A percentile compares a stretch with the other conserved stretches of the same genome.
These are phyloP conservation scores for Eimeria acervulina DNA, from an alignment of 169 alveolate species.

Conservation along the genomic window DNA sequence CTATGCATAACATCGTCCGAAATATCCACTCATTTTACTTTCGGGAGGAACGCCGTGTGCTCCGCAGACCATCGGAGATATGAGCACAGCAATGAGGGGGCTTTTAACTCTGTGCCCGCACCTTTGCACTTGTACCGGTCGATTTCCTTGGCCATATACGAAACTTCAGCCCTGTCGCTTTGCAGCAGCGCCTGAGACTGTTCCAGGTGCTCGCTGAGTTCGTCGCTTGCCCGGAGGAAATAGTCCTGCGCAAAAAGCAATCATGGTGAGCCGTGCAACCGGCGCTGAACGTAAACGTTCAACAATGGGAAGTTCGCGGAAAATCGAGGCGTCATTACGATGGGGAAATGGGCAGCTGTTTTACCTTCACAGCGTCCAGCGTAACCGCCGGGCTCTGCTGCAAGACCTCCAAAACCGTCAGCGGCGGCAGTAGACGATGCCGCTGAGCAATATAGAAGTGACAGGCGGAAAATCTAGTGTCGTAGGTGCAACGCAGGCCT, in stretches of 20 bases:
- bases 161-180: slow-evolving; percentile 73
- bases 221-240: slow-evolving; percentile 68
- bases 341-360: background rate
- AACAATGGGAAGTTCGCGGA: background rate
- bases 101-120: background rate
- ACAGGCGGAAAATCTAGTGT: background rate
- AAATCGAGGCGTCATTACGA: background rate
- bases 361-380: slow-evolving; percentile 83
- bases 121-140: slow-evolving; percentile 58
- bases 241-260: slow-evolving; percentile 47
- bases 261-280: slow-evolving; percentile 2
- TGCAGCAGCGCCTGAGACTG: slow-evolving; percentile 72
- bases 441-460: slow-evolving; percentile 45
- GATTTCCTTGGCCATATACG: slow-evolving; percentile 69
- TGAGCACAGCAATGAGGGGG: background rate
- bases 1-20: background rate
- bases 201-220: slow-evolving; percentile 60
- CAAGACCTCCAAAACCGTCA: slow-evolving; percentile 82
- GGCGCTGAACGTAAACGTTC: background rate
- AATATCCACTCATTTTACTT: background rate
- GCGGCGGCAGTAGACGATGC: slow-evolving; percentile 80
- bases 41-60: background rate
- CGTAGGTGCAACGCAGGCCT: background rate
- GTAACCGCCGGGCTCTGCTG: slow-evolving; percentile 78
- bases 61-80: background rate